Conservation (phyloP, 441 rosid species). For the Erodium trifolium region DNA sequence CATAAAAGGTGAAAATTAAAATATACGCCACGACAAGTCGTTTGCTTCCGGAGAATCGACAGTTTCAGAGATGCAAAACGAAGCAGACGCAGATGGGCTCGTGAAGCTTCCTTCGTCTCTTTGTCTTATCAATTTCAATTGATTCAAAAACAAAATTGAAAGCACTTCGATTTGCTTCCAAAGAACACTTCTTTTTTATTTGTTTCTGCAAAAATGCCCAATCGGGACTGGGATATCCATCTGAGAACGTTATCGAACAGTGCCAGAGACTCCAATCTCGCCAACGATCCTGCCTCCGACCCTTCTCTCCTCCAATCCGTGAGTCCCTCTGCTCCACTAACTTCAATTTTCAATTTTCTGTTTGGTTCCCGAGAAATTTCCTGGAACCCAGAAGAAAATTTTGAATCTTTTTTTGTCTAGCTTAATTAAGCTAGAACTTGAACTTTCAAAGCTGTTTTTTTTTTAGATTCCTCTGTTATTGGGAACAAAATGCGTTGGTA, state of each 20-base stretch:
- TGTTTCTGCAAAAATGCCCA: constrained; percentile 27
- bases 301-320: constrained; percentile 71
- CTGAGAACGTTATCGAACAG: constrained; percentile 59
- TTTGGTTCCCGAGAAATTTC: neutral
- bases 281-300: constrained; percentile 76
- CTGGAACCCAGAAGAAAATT: neutral
- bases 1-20: no score
- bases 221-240: constrained; percentile 63
- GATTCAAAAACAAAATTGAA: neutral
- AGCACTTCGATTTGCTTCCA: neutral
- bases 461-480: no score
- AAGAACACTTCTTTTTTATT: neutral
- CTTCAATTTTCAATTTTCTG: neutral
- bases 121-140: neutral
- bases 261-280: constrained; percentile 61
- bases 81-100: neutral
- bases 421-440: neutral
- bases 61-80: neutral
- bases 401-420: neutral
- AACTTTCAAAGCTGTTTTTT: no score
- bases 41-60: neutral
- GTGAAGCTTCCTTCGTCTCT: neutral
- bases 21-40: neutral
- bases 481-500: no score
- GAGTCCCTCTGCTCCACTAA: constrained; percentile 13